Evolutionary conservation across 306 rosid genomes (phyloP).

Genomic region (Luffa acutangula): DNA sequence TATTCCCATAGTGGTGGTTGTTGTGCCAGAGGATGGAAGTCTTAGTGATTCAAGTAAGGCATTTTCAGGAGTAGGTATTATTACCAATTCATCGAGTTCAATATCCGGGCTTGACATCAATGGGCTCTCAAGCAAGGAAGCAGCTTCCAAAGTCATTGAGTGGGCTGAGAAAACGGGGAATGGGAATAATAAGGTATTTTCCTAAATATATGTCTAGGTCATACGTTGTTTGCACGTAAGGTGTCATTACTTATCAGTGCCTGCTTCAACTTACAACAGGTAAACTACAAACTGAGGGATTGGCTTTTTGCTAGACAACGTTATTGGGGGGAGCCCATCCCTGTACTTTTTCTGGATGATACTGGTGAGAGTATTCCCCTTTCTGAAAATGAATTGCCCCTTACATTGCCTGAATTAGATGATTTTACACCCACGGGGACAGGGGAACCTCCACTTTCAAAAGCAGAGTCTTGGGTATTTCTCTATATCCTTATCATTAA

Average conservation of each 20-base stretch:
- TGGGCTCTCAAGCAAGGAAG: slow-evolving; percentile 70
- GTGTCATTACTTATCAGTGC: not conserved
- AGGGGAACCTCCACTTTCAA: slow-evolving; percentile 90
- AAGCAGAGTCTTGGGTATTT: slow-evolving; percentile 80
- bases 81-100: slow-evolving; percentile 53
- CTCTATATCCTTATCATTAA: not conserved
- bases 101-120: slow-evolving; percentile 59
- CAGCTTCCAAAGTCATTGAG: slow-evolving; percentile 55
- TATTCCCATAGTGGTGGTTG: slow-evolving; percentile 59
- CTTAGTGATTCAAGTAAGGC: slow-evolving; percentile 39
- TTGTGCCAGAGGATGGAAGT: slow-evolving; percentile 47
- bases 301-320: slow-evolving; percentile 99
- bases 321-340: slow-evolving; percentile 99
- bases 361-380: slow-evolving; percentile 63
- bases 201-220: slow-evolving; percentile 6
- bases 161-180: slow-evolving; percentile 84
- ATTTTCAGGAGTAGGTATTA: slow-evolving; percentile 64
- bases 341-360: slow-evolving; percentile 72
- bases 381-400: slow-evolving; percentile 71
- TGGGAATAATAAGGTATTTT: slow-evolving; percentile 74
- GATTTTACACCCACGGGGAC: slow-evolving; percentile 94
- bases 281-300: slow-evolving; percentile 91
- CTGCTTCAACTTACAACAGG: slow-evolving; percentile 34
- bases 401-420: slow-evolving; percentile 84
- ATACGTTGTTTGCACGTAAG: not conserved